A percentile compares a stretch with the other conserved stretches of the same genome.
Evolutionary conservation across 1,139 yeast species (phyloP).

Genomic region (Wickerhamomyces sp.): DNA sequence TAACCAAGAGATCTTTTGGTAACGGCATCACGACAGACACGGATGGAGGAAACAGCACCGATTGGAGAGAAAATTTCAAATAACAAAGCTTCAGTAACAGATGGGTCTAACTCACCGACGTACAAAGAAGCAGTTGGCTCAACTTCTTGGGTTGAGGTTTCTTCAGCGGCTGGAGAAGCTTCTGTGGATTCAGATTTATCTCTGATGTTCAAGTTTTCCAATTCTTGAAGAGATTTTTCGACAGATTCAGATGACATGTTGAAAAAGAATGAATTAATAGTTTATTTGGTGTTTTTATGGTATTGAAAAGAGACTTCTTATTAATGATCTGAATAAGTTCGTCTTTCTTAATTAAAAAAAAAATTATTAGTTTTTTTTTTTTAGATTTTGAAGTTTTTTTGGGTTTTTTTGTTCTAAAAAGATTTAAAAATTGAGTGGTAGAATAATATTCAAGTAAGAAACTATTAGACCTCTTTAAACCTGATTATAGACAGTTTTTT

Average conservation of each 20-base stretch:
- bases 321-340: constrained; percentile 24
- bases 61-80: constrained; percentile 93
- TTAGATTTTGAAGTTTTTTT: constrained; percentile 2
- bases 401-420: constrained; percentile 1
- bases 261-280: constrained; percentile 13
- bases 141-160: constrained; percentile 31
- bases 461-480: constrained; percentile 1
- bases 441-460: background rate
- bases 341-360: constrained; percentile 6
- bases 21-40: constrained; percentile 98
- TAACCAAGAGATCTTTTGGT: constrained; percentile 96
- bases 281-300: constrained; percentile 12
- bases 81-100: constrained; percentile 90
- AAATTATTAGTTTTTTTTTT: constrained; percentile 3
- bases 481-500: constrained; percentile 2
- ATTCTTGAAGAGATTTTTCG: constrained; percentile 32
- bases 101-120: constrained; percentile 94
- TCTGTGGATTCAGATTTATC: constrained; percentile 19
- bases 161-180: constrained; percentile 19
- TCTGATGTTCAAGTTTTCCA: constrained; percentile 34
- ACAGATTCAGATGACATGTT: constrained; percentile 34
- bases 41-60: constrained; percentile 94
- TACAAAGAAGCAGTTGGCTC: constrained; percentile 79
- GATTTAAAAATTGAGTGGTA: background rate
- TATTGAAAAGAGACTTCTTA: constrained; percentile 13